Evolutionary conservation across 2,329 filamentous ascomycete genomes (phyloP).

Genomic region (Tolypocladium nubicola): DNA sequence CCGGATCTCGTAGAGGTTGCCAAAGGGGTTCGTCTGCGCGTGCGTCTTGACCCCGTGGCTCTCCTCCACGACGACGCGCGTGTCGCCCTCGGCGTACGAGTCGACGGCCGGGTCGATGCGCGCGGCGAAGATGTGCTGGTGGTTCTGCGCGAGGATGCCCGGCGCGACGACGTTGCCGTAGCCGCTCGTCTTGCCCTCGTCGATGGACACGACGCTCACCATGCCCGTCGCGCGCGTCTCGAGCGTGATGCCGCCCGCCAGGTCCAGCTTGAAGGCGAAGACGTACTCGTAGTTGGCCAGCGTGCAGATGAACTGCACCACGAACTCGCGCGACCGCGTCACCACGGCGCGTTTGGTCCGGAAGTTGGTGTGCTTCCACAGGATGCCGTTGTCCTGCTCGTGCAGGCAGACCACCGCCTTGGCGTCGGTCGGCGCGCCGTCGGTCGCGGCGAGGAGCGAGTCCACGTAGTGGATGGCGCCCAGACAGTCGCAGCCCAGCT

Average conservation of each 20-base stretch:
- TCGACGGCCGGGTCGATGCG: slow-evolving; percentile 57
- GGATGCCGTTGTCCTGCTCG: slow-evolving; percentile 60
- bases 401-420: slow-evolving; percentile 58
- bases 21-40: slow-evolving; percentile 45
- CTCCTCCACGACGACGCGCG: slow-evolving; percentile 35
- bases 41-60: slow-evolving; percentile 27
- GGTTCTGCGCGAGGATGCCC: slow-evolving; percentile 56
- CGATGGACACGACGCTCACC: slow-evolving; percentile 49
- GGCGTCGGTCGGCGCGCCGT: slow-evolving; percentile 40
- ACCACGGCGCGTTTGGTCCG: slow-evolving; percentile 53
- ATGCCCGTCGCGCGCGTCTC: slow-evolving; percentile 59
- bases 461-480: slow-evolving; percentile 58
- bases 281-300: slow-evolving; percentile 61
- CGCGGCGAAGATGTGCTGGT: slow-evolving; percentile 59
- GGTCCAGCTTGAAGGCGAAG: slow-evolving; percentile 45
- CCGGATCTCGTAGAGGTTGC: slow-evolving; percentile 48
- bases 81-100: slow-evolving; percentile 29
- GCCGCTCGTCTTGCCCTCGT: slow-evolving; percentile 35
- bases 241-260: slow-evolving; percentile 48
- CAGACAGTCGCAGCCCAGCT: slow-evolving; percentile 59
- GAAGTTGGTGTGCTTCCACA: slow-evolving; percentile 63
- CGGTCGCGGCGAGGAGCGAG: slow-evolving; percentile 37
- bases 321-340: slow-evolving; percentile 48
- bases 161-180: slow-evolving; percentile 54
- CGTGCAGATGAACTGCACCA: slow-evolving; percentile 59